A percentile compares a stretch with the other conserved stretches of the same genome.
Conservation (phyloP, 148 eudicot genomes). For the Rhododendron molle region DNA sequence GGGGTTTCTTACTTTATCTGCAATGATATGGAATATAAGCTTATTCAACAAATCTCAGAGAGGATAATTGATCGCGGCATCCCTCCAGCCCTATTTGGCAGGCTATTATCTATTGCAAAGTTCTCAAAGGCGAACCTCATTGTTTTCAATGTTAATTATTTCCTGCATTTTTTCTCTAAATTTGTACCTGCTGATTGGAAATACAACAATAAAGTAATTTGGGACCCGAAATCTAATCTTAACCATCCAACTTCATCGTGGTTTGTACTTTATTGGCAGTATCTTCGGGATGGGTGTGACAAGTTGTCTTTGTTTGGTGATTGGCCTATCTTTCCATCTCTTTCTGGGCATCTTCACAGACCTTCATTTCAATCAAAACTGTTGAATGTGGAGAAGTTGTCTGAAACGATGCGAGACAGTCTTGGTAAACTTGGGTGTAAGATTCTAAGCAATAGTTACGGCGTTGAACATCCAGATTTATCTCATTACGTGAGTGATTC, state of each 20-base stretch:
- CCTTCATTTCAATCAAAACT: slow-evolving; percentile 55
- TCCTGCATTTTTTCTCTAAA: slow-evolving; percentile 56
- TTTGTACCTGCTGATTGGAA: slow-evolving; percentile 87
- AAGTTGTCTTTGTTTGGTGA: slow-evolving; percentile 68
- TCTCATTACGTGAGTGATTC: slow-evolving; percentile 54
- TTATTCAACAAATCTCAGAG: slow-evolving; percentile 64
- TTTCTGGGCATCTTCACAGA: slow-evolving; percentile 75
- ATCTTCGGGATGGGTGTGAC: slow-evolving; percentile 57
- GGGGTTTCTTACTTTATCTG: slow-evolving; percentile 68
- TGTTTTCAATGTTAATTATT: slow-evolving; percentile 51
- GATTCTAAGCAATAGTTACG: slow-evolving; percentile 53
- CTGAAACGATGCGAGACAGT: slow-evolving; percentile 52
- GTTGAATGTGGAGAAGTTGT: slow-evolving; percentile 57
- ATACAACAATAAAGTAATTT: slow-evolving; percentile 53
- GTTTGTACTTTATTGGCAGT: slow-evolving; percentile 82
- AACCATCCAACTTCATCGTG: slow-evolving; percentile 66
- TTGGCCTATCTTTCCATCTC: slow-evolving; percentile 93
- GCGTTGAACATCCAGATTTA: slow-evolving; percentile 73
- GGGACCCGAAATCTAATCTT: slow-evolving; percentile 48
- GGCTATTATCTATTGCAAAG: slow-evolving; percentile 68
- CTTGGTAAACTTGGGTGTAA: slow-evolving; percentile 88
- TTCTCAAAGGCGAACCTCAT: slow-evolving; percentile 64
- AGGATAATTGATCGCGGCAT: slow-evolving; percentile 60
- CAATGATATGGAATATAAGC: slow-evolving; percentile 64
- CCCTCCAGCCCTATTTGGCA: slow-evolving; percentile 45